Percentiles rank a stretch among this genome's conserved stretches.
These are phyloP conservation scores for Phytopythium boreale DNA, from an alignment of 352 stramenopile species.

Conservation along the genomic window DNA sequence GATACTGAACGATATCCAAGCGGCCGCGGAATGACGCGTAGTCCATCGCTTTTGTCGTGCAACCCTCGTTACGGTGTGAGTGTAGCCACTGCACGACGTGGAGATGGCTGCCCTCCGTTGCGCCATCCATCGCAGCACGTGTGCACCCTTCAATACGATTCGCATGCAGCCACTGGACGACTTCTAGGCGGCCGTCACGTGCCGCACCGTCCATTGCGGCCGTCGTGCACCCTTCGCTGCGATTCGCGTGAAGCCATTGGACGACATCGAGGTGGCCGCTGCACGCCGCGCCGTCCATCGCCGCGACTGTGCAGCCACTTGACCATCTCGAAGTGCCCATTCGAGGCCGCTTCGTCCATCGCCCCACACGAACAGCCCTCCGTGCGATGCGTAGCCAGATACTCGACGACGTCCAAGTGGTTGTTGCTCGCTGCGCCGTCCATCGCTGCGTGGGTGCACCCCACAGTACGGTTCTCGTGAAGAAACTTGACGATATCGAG, in stretches of 20 bases:
- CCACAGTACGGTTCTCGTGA: not conserved
- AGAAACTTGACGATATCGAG: conserved; percentile 26
- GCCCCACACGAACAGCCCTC: not conserved
- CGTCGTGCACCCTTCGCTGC: not conserved
- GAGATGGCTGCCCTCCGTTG: not conserved
- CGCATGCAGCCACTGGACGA: conserved; percentile 1
- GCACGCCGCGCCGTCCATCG: not conserved
- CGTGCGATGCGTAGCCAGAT: not conserved
- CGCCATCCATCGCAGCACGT: not conserved
- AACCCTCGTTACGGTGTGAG: not conserved
- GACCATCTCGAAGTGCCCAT: not conserved
- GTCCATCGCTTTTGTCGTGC: not conserved
- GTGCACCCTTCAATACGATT: not conserved
- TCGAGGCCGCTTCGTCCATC: not conserved
- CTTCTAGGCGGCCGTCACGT: not conserved
- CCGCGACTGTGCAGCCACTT: not conserved
- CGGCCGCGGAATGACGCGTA: no score
- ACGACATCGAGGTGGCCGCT: not conserved
- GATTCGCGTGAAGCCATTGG: not conserved
- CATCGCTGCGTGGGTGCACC: conserved; percentile 19
- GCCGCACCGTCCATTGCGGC: not conserved
- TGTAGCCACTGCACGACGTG: not conserved
- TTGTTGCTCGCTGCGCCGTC: conserved; percentile 18
- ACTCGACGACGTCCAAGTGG: not conserved
- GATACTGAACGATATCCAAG: not conserved